Base-by-base conservation (phyloP, 1,139 yeast genomes). In the Yamadazyma atmosphaerica region DNA sequence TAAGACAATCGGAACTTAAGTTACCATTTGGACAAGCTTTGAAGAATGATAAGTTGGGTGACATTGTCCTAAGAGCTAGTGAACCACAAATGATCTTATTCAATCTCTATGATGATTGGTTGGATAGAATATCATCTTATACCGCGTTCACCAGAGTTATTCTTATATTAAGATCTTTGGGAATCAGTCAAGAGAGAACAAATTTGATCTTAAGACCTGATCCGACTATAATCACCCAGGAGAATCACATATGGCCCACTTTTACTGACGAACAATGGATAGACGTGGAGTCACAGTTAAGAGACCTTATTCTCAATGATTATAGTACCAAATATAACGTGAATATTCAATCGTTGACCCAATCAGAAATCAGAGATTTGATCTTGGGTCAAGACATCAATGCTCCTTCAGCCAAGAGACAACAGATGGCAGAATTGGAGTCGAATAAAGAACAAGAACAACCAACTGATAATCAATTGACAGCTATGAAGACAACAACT, bases 61-160 rank as follows among this genome's bases (percentile, higher is more conserved):
- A 87, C 47, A 72, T 86, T 40, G 94, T 92, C 10, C 66, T 86
- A 61, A 81, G 80, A 49, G 96, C 98, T 3, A 86, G 83, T 35
- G 96, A 89, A 58, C 95, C 97, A 0, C 92, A 88, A 57, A 87
- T 90, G 96, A 86, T 86, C 3, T 64, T 90, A 43, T 87, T 89
- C 65, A 89, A 90, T 55, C 68, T 92, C 41, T 94, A 89, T 60
- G 99, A 94, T 60, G 96, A 92, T 58, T 94, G 99, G 99, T 68
- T 89, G 40, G 77, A 81, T 45, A 72, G 78, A 0, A 80, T 89
- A 32, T 86, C 95, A 0, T 83, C 98, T 0, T 88, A 85, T 53
- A 94, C 98, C 0, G 98, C 98, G 0, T 94, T 92, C 58, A 88
- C 96, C 3, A 74, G 99, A 48, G 68, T 90, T 39, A 78, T 90